Evolutionary conservation across 306 rosid species (phyloP).

Genomic region (Prinsepia uniflora): DNA sequence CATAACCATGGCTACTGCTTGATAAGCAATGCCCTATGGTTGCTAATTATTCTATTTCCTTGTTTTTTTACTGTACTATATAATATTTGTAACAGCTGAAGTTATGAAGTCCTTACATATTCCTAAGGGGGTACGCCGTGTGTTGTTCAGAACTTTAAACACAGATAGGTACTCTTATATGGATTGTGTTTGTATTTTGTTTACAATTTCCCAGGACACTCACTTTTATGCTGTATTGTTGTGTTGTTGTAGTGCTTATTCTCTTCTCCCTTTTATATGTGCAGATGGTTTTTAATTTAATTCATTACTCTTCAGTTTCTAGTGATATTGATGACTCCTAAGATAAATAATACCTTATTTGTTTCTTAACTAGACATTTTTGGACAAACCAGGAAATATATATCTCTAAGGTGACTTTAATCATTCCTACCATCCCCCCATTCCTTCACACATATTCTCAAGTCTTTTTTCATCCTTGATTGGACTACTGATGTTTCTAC

Average conservation of each 20-base stretch:
- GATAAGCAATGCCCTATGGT: neutral
- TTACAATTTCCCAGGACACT: neutral
- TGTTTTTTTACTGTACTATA: neutral
- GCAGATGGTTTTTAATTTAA: neutral
- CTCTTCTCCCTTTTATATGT: neutral
- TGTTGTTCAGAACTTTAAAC: neutral
- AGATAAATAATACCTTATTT: neutral
- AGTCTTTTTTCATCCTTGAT: neutral
- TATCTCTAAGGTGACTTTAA: neutral
- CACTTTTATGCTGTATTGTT: neutral
- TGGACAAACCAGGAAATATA: neutral
- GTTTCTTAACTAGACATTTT: neutral
- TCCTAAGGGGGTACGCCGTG: slow-evolving; percentile 50
- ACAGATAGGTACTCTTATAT: slow-evolving; percentile 34
- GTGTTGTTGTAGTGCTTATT: neutral
- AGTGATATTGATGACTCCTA: neutral
- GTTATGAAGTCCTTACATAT: slow-evolving; percentile 75
- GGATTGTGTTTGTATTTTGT: neutral
- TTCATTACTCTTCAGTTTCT: neutral
- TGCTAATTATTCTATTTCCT: neutral
- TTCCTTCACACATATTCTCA: neutral
- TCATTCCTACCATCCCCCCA: neutral
- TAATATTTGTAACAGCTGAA: slow-evolving; percentile 48
- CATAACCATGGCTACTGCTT: neutral
- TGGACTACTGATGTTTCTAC: neutral